phyloP scores from a whole-genome alignment of 371 early-diverging fungal species.

The Apophysomyces variabilis region DNA sequence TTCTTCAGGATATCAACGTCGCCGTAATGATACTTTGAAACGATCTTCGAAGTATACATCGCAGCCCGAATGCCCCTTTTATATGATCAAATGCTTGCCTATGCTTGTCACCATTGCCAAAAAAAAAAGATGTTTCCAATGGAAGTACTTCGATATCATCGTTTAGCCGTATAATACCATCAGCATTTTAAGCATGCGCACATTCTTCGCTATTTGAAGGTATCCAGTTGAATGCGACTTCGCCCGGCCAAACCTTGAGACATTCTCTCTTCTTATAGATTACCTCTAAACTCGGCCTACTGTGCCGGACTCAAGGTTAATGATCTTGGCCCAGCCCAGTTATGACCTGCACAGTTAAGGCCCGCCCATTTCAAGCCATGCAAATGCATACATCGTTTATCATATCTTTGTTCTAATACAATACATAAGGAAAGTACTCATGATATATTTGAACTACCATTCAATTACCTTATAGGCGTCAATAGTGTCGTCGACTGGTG shows the following conservation, averaged over 20 bases:
- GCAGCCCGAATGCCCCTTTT: conserved; percentile 5
- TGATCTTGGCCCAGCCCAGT: not conserved
- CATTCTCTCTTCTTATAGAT: not conserved
- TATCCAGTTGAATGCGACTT: not conserved
- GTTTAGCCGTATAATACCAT: conserved; percentile 2
- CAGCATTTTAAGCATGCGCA: not conserved
- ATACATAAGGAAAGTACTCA: no score
- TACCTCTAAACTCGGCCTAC: not conserved
- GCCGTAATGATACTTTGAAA: conserved; percentile 1
- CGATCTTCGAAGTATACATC: not conserved
- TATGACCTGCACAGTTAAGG: not conserved
- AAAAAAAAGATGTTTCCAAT: not conserved
- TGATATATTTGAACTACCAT: no score
- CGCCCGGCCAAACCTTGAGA: not conserved
- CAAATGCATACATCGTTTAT: no score
- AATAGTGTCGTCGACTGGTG: no score
- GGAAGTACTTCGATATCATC: conserved; percentile 6
- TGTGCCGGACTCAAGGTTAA: not conserved
- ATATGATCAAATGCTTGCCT: not conserved
- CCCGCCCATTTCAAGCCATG: not conserved
- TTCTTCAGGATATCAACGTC: conserved; percentile 5
- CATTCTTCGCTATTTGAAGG: not conserved
- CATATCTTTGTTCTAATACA: no score
- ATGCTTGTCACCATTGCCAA: not conserved
- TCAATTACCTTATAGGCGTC: no score